Evolutionary conservation across 73 alveolate genomes (phyloP).

Genomic region (Paramecium octaurelia): DNA sequence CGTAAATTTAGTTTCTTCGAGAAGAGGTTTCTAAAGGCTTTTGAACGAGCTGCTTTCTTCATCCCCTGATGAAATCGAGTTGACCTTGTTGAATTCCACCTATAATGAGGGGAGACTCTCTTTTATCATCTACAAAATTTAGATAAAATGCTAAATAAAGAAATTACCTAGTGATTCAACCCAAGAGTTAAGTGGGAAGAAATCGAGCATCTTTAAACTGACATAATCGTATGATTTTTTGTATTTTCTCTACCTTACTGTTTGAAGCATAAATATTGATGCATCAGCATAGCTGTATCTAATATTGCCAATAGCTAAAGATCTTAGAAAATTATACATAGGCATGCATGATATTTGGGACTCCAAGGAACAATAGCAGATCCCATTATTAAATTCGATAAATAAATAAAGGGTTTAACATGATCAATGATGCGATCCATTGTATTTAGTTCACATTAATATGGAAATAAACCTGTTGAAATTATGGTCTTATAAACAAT

Average conservation of each 20-base stretch:
- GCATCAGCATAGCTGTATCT: background rate
- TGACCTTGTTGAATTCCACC: background rate
- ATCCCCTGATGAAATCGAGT: background rate
- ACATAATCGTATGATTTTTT: background rate
- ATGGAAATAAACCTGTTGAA: background rate
- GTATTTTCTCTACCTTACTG: background rate
- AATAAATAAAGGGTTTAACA: background rate
- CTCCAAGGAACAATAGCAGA: slow-evolving; percentile 26
- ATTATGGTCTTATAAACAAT: background rate
- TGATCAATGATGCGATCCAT: background rate
- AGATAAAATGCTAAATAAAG: background rate
- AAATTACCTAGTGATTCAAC: background rate
- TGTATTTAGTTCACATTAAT: background rate
- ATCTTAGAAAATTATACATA: background rate
- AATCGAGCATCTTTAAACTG: background rate
- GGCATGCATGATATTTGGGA: background rate
- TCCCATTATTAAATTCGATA: background rate
- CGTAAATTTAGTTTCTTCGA: background rate
- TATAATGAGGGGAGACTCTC: background rate
- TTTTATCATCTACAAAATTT: background rate
- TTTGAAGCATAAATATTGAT: background rate
- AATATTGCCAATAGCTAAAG: background rate
- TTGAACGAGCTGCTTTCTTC: background rate
- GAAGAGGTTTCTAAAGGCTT: background rate
- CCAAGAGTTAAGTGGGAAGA: background rate